Base-by-base conservation (phyloP, 139 green algal species). In the Microglena sp. region DNA sequence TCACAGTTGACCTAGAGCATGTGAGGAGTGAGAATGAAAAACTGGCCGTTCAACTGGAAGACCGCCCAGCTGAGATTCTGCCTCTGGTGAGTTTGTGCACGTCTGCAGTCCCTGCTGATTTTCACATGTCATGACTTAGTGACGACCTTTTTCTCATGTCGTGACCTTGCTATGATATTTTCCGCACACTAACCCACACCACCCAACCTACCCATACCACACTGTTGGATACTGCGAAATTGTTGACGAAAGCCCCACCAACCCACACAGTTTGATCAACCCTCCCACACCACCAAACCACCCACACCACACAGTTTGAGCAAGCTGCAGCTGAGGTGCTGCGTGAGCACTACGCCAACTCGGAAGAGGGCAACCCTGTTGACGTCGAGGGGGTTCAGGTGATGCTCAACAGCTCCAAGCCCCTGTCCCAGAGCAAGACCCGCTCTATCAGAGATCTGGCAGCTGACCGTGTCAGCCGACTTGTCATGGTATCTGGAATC, bases 401-500 rank as follows among this genome's bases (percentile, higher is more conserved):
- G 4, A 74, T 89, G 55, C 77, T 90, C 59, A 76, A 80, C 66
- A 86, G 70, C 76, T 74, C 74, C 35, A 79, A 33, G 29, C 71
- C 60, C 76, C 80, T 78, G 68, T 79, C 24, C 68, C 78, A 67
- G 40, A 65, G 35, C 35, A 8, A 46, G 26, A 64, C 76, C 36
- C 69, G 67, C 22, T 82, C 68, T 61, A 77, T 90, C 35, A 69
- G 85, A 32, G 69, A 87, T 60, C 75, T 91, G 24, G 76, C 77
- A 45, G 86, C 92, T 21, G 72, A 84, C 8, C 82, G 92, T 64
- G 89, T 99, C 33, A 90, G 75, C 44, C 79, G 87, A 69, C 82
- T 99, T 53, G 91, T 99, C 32, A 91, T 93, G 77, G 78, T 99
- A 5, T 87, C 86, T 8, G 94, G 94, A 58, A 99, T 99, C 72